Evolutionary conservation across 208 protist species (phyloP), one percentile per base, ranked within the genome.

Genomic region (Angomonas deanei): DNA sequence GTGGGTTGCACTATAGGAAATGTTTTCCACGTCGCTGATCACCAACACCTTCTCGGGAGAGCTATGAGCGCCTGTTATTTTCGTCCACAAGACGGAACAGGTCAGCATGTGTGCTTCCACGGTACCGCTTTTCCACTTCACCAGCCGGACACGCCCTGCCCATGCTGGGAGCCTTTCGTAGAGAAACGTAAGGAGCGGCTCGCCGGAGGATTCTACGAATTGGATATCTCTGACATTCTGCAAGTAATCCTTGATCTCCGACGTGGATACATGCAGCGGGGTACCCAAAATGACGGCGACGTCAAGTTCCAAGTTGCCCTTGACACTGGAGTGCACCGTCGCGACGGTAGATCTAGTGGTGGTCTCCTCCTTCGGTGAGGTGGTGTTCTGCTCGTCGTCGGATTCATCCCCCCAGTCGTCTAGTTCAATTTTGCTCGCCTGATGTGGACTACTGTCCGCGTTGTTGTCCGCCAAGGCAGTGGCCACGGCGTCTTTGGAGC

Each of bases 191-290:
- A 96, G 11, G 19, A 92, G 69, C 23, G 86, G 86, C 54, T 96
- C 86, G 11, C 89, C 78, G 31, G 70, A 57, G 0, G 86, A 86
- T 19, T 81, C 80, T 38, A 96, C 87, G 60, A 96, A 96, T 50
- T 90, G 80, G 31, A 96, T 58, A 64, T 96, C 90, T 3, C 90
- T 86, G 0, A 96, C 73, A 65, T 96, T 91, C 39, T 76, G 82
- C 59, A 93, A 70, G 19, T 68, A 46, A 5, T 64, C 31, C 30
- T 88, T 80, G 10, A 91, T 61, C 10, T 68, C 65, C n/a, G 64
- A 67, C 31, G 84, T 72, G 34, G 23, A 28, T 34, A 76, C 67
- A 39, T 73, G 65, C 30, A 76, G 78, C 49, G 89, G 67, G 27
- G 69, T 65, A 30, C 76, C 69, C 30, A 89, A 65, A 5, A 46